These are phyloP conservation scores for Exutisphaerella laricina DNA, from an alignment of 2,329 filamentous ascomycete species.

Conservation along the genomic window DNA sequence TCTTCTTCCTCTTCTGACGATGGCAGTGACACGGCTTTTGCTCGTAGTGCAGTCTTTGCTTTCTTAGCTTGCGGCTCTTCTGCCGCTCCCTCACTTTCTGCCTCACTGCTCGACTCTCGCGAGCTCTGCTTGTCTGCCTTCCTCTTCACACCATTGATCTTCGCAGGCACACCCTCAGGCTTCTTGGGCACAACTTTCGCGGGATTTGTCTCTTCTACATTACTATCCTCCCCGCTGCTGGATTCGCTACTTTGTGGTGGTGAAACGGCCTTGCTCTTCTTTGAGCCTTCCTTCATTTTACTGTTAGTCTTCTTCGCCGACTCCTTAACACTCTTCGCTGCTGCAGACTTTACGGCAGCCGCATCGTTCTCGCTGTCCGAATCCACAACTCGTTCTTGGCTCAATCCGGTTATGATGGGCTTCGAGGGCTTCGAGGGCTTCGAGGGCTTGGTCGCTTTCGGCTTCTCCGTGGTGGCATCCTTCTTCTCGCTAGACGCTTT, in stretches of 20 bases:
- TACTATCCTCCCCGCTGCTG: conserved; percentile 12
- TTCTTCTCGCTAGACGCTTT: conserved; percentile 11
- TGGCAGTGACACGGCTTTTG: neutral
- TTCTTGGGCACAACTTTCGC: conserved; percentile 11
- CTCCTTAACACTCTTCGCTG: conserved; percentile 2
- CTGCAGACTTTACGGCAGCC: conserved; percentile 2
- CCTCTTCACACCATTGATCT: conserved; percentile 30
- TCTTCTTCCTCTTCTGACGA: conserved; percentile 9
- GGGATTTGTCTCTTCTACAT: conserved; percentile 9
- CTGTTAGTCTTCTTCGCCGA: conserved; percentile 1
- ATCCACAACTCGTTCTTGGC: conserved; percentile 21
- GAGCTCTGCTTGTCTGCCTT: conserved; percentile 18
- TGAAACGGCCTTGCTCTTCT: conserved; percentile 7
- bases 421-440: conserved; percentile 11
- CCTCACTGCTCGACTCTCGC: conserved; percentile 9
- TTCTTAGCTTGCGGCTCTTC: conserved; percentile 14
- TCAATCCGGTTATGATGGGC: conserved; percentile 12
- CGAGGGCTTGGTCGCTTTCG: conserved; percentile 6
- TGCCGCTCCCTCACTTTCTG: conserved; percentile 11
- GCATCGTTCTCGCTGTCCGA: conserved; percentile 35
- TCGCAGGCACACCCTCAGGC: conserved; percentile 13
- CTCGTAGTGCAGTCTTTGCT: conserved; percentile 7
- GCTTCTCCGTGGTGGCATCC: conserved; percentile 21
- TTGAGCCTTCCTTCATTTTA: conserved; percentile 2
- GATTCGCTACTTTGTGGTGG: conserved; percentile 28